These are phyloP conservation scores for Dictyostelium capitatum DNA, from an alignment of 78 protist species.

Conservation along the genomic window DNA sequence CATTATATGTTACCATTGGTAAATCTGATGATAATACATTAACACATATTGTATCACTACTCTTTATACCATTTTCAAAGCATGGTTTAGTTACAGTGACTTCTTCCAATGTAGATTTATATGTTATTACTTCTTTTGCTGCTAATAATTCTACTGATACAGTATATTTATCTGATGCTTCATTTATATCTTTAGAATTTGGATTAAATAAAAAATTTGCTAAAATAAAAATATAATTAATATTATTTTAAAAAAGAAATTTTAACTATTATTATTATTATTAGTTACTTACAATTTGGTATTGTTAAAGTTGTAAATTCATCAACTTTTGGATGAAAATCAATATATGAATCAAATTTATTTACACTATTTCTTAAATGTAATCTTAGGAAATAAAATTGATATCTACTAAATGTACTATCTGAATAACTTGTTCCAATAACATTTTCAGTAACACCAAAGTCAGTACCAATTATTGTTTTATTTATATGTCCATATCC, in stretches of 20 bases:
- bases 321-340: conserved; percentile 66
- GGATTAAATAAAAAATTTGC: not conserved
- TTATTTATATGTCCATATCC: not conserved
- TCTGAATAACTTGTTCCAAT: not conserved
- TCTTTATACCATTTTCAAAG: not conserved
- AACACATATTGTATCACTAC: not conserved
- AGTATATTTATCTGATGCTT: not conserved
- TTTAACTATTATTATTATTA: no score
- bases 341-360: not conserved
- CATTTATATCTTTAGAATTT: not conserved
- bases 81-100: no score
- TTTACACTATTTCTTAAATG: not conserved
- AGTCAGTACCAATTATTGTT: not conserved
- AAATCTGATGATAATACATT: not conserved
- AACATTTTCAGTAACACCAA: not conserved
- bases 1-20: not conserved
- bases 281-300: not conserved
- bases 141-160: not conserved
- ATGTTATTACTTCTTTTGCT: not conserved
- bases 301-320: conserved; percentile 55
- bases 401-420: conserved; percentile 9
- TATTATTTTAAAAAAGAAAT: no score
- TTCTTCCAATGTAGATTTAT: no score
- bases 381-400: conserved; percentile 25
- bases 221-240: no score